These are phyloP conservation scores for Hibiscus syriacus DNA, from an alignment of 345 rosid genomes.

Conservation along the genomic window DNA sequence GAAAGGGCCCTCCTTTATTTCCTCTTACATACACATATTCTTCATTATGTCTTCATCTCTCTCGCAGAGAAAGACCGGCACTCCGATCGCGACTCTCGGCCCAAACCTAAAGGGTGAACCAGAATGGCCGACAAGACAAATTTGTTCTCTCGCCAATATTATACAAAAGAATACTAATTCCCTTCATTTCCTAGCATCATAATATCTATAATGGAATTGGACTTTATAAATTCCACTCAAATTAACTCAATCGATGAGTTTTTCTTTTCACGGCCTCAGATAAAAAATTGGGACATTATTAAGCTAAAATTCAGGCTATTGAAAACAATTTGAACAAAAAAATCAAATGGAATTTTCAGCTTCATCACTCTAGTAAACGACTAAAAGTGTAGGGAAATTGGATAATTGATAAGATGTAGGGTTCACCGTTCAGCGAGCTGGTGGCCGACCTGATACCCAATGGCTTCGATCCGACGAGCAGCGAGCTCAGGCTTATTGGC, in stretches of 20 bases:
- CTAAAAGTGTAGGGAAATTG: neutral
- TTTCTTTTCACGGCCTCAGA: neutral
- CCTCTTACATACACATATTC: too few relatives aligned
- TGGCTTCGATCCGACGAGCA: constrained; percentile 96
- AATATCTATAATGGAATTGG: neutral
- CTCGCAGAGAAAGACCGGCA: too few relatives aligned
- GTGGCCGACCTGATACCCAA: constrained; percentile 98
- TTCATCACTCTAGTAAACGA: neutral
- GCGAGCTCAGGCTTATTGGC: constrained; percentile 87
- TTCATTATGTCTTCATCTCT: too few relatives aligned
- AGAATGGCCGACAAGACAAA: too few relatives aligned
- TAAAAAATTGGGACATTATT: too few relatives aligned
- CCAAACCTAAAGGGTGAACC: too few relatives aligned
- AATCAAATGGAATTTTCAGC: neutral
- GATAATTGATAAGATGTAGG: neutral
- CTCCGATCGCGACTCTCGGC: too few relatives aligned
- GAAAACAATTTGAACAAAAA: neutral
- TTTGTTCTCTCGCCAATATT: too few relatives aligned
- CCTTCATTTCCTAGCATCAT: neutral
- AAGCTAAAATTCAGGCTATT: neutral
- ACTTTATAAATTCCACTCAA: neutral
- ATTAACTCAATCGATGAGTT: neutral
- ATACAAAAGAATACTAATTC: too few relatives aligned
- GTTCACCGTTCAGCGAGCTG: constrained; percentile 95
- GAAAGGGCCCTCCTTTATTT: too few relatives aligned